phyloP scores from a whole-genome alignment of 768 basidiomycete species.

The Leccinum subgranulosum region DNA sequence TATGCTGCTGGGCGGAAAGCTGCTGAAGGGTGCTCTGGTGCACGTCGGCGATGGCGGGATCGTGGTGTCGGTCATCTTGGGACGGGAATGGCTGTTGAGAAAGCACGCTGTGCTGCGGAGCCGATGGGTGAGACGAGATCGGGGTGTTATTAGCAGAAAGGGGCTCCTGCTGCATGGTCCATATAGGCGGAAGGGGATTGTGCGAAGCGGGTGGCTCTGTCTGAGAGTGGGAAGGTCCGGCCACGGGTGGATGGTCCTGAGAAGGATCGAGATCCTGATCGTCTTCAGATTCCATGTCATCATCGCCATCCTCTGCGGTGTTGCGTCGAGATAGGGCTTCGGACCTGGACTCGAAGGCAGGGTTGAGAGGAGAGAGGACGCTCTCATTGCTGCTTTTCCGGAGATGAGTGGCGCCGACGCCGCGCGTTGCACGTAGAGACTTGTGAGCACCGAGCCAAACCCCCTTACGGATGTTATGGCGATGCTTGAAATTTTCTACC shows the following conservation, averaged over 20 bases:
- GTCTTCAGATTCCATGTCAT: conserved; percentile 37
- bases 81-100: conserved; percentile 30
- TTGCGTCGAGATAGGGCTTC: conserved; percentile 27
- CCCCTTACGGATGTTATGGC: conserved; percentile 72
- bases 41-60: conserved; percentile 24
- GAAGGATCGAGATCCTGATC: conserved; percentile 30
- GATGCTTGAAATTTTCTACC: conserved; percentile 89
- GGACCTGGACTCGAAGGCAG: conserved; percentile 36
- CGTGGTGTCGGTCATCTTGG: conserved; percentile 26
- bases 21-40: conserved; percentile 30
- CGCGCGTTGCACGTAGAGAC: conserved; percentile 30
- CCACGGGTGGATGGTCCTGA: conserved; percentile 22
- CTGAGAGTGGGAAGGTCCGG: conserved; percentile 32
- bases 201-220: conserved; percentile 22
- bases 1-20: conserved; percentile 29
- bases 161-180: conserved; percentile 32
- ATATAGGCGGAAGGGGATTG: conserved; percentile 32
- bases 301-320: conserved; percentile 31
- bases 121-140: conserved; percentile 30
- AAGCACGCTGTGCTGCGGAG: conserved; percentile 27
- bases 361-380: conserved; percentile 39
- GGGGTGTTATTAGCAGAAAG: conserved; percentile 26
- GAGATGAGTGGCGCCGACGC: conserved; percentile 30
- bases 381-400: conserved; percentile 36
- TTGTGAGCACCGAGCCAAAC: conserved; percentile 47